phyloP scores from a whole-genome alignment of 169 alveolate genomes.

The Plasmodium coatneyi region DNA sequence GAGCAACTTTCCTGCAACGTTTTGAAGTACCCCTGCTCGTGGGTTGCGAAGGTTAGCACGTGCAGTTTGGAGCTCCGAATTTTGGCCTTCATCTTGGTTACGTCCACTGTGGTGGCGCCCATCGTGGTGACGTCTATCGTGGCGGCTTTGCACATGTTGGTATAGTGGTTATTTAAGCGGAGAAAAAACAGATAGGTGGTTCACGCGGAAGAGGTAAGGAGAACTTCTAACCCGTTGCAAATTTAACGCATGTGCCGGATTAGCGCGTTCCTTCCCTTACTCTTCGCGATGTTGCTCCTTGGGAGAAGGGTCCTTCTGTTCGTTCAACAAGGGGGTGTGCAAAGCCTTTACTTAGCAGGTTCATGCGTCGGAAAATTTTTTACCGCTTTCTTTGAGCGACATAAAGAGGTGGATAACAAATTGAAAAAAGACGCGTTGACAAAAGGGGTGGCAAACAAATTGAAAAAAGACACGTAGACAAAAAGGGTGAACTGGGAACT shows the following conservation, averaged over 20 bases:
- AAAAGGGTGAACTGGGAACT: background rate
- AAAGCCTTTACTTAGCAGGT: background rate
- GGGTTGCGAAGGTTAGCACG: slow-evolving; percentile 67
- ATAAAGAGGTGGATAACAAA: background rate
- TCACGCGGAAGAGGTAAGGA: background rate
- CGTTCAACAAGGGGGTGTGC: background rate
- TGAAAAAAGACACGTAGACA: background rate
- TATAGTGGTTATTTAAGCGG: background rate
- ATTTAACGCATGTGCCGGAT: background rate
- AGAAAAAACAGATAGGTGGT: background rate
- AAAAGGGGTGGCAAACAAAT: background rate
- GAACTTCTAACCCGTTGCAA: background rate
- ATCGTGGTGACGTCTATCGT: background rate
- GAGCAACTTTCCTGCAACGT: slow-evolving; percentile 62
- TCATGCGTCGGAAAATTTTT: background rate
- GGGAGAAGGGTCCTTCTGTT: background rate
- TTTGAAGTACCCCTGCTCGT: slow-evolving; percentile 66
- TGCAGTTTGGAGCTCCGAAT: slow-evolving; percentile 32
- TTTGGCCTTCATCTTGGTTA: slow-evolving; percentile 12
- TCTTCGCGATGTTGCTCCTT: background rate
- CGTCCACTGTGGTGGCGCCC: background rate
- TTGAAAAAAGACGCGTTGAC: background rate
- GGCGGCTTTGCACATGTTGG: background rate
- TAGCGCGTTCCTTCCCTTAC: background rate
- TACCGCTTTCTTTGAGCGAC: background rate